A percentile compares a stretch with the other conserved stretches of the same genome.
These are phyloP conservation scores for Dichomitus squalens DNA, from an alignment of 1,284 basidiomycete genomes.

Conservation along the genomic window DNA sequence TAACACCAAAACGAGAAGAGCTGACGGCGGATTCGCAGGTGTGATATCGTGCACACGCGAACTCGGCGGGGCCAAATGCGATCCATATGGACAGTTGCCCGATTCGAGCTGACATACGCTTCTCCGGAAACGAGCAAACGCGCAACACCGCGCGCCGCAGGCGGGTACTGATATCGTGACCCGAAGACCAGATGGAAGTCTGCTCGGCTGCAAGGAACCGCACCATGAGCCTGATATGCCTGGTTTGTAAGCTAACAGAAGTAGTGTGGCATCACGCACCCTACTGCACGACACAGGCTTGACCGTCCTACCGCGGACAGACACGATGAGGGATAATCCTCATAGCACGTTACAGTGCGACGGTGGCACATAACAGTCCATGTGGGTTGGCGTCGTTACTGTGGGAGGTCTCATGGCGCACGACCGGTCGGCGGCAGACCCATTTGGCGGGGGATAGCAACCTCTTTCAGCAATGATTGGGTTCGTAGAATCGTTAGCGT, in stretches of 20 bases:
- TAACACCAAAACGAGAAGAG: not conserved
- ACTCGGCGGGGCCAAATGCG: slow-evolving; percentile 5
- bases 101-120: slow-evolving; percentile 4
- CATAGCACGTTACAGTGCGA: not conserved
- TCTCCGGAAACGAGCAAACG: slow-evolving; percentile 1
- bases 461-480: not conserved
- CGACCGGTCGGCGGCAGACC: not conserved
- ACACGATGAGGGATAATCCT: not conserved
- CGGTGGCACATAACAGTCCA: not conserved
- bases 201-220: slow-evolving; percentile 10
- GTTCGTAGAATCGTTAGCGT: slow-evolving; percentile 1
- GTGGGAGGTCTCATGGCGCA: not conserved
- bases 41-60: slow-evolving; percentile 3
- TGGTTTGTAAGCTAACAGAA: slow-evolving; percentile 2
- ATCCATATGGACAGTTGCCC: slow-evolving; percentile 13
- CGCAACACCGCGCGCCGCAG: slow-evolving; percentile 1
- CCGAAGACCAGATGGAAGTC: slow-evolving; percentile 5
- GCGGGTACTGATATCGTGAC: slow-evolving; percentile 7
- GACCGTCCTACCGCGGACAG: too few species aligned
- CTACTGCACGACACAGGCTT: not conserved
- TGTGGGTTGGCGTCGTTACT: not conserved
- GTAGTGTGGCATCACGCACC: not conserved
- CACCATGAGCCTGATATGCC: slow-evolving; percentile 10
- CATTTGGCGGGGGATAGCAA: not conserved
- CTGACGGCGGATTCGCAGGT: not conserved